Evolutionary conservation across 2,329 filamentous ascomycete species (phyloP).

Genomic region (Penicillium hesseltinei): DNA sequence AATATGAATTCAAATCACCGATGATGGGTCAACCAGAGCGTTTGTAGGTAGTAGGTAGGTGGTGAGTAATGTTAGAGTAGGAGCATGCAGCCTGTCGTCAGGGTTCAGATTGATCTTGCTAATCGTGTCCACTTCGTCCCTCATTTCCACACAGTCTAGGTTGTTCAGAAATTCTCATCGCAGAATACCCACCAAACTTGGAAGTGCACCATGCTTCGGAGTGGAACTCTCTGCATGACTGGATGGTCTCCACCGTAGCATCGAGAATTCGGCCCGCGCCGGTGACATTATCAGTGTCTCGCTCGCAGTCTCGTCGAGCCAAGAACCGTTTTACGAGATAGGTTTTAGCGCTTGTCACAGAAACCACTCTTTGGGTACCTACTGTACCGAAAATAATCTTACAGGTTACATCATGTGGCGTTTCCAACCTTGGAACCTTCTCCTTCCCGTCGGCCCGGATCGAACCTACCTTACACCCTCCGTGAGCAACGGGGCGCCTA

Average conservation of each 20-base stretch:
- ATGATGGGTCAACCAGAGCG: neutral
- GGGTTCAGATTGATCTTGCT: neutral
- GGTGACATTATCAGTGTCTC: too few species aligned
- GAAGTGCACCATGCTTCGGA: neutral
- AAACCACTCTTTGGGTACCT: neutral
- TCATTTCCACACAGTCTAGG: neutral
- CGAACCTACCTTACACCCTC: neutral
- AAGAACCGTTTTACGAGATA: neutral
- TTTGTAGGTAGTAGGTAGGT: too few species aligned
- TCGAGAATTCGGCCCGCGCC: neutral
- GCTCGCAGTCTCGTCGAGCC: neutral
- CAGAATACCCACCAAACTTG: neutral
- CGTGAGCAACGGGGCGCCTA: too few species aligned
- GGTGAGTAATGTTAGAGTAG: too few species aligned
- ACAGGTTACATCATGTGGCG: neutral
- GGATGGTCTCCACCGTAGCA: neutral
- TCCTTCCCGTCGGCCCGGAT: neutral
- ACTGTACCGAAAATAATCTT: neutral
- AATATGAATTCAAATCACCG: neutral
- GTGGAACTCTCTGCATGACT: neutral
- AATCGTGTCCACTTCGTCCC: too few species aligned
- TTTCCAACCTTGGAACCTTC: too few species aligned
- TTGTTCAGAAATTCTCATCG: neutral
- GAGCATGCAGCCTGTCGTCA: too few species aligned
- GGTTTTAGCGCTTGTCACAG: too few species aligned